phyloP scores from a whole-genome alignment of 2,329 filamentous ascomycete genomes.

The Alternaria infectoria region DNA sequence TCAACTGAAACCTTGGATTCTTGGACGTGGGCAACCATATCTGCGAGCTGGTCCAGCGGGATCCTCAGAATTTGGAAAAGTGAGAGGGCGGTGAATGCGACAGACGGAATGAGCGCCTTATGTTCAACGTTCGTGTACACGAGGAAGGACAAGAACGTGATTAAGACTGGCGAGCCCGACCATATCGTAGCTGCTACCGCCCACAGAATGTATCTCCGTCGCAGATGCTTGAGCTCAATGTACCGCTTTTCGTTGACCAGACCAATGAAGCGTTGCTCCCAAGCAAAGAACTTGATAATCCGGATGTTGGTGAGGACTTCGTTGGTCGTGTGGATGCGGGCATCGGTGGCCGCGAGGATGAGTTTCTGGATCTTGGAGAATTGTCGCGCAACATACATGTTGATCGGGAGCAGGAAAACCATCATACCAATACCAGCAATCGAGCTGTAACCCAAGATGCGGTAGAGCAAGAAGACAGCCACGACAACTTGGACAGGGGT shows the following conservation, averaged over 20 bases:
- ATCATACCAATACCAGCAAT: slow-evolving; percentile 93
- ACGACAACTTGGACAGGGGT: slow-evolving; percentile 88
- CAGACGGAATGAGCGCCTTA: slow-evolving; percentile 86
- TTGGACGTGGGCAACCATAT: slow-evolving; percentile 98
- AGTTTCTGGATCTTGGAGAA: slow-evolving; percentile 88
- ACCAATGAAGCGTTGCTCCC: slow-evolving; percentile 88
- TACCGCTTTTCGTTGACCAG: slow-evolving; percentile 88
- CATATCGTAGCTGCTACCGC: slow-evolving; percentile 89
- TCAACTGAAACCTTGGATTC: slow-evolving; percentile 97
- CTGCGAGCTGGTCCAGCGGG: slow-evolving; percentile 91
- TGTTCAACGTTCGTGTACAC: slow-evolving; percentile 89
- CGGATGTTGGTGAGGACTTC: slow-evolving; percentile 96
- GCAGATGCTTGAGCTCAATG: slow-evolving; percentile 77
- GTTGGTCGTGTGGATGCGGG: slow-evolving; percentile 94
- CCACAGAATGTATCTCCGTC: slow-evolving; percentile 88
- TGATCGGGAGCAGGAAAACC: slow-evolving; percentile 85
- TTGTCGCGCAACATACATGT: slow-evolving; percentile 83
- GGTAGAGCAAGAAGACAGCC: slow-evolving; percentile 81
- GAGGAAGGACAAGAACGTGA: slow-evolving; percentile 95
- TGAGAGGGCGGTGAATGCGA: slow-evolving; percentile 95
- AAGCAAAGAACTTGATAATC: slow-evolving; percentile 99
- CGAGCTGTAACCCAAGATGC: slow-evolving; percentile 88
- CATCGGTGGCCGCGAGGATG: slow-evolving; percentile 92
- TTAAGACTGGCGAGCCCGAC: slow-evolving; percentile 94
- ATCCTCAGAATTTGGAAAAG: slow-evolving; percentile 93